Evolutionary conservation across 1,284 basidiomycete species (phyloP), one percentile per base, ranked within the genome.

Genomic region (Austroboletus rostrupii): DNA sequence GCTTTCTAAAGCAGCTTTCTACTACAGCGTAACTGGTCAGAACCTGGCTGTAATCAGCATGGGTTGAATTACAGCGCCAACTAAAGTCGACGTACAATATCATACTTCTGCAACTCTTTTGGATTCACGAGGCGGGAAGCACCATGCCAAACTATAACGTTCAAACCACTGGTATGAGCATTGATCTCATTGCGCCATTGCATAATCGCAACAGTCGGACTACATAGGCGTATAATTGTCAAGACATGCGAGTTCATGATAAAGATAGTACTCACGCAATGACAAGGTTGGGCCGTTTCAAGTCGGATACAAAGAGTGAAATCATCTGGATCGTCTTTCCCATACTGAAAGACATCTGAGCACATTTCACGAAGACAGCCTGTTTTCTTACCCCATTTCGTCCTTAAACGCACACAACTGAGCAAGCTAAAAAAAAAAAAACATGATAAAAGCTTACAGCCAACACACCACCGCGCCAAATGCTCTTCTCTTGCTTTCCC

Each of bases 291-390:
- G 93, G 93, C 65, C 83, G 88, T 55, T 78, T 72, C 43, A 79
- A 70, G 64, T 92, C 88, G 0, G 87, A 86, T 3, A 96, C 81
- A 33, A 99, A 78, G 31, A 99, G 77, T 3, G 93, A 81, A 45
- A 99, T 95, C 60, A 96, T 95, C 66, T 99, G 97, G 54, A 99
- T 97, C 0, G 96, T 99, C 72, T 98, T 98, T 29, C 96, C 96
- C 96, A 98, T 97, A 35, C 92, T 92, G 45, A 50, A 57, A 33
- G 42, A 46, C 26, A 20, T 46, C 48, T 55, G n/a, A 49, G 52
- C n/a, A 36, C 32, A 13, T 37, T 36, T n/a, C 29, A 48, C 10
- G 33, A 48, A 29, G 12, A 45, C 43, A 17, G 37, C n/a, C 37
- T 26, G 17, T 37, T 17, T 41, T 55, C 76, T 59, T 72, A 88